Percentiles rank a stretch among this genome's conserved stretches.
These are phyloP conservation scores for Aphanomyces stellatus DNA, from an alignment of 352 stramenopile genomes.

Conservation along the genomic window DNA sequence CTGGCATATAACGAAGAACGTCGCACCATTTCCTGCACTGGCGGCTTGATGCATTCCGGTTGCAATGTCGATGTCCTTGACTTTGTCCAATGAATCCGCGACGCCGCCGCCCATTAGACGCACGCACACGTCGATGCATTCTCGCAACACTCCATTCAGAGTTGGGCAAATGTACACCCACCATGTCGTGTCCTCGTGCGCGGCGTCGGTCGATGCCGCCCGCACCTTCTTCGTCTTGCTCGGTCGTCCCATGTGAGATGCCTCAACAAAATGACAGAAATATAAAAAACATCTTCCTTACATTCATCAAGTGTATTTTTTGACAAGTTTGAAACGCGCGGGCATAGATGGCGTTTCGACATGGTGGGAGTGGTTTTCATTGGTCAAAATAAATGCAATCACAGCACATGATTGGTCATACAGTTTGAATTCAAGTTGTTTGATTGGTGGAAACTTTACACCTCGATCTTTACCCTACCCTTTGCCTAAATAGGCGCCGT, in stretches of 20 bases:
- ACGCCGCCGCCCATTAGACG: constrained; percentile 10
- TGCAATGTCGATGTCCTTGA: background rate
- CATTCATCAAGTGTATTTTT: background rate
- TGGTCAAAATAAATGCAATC: background rate
- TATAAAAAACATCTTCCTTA: background rate
- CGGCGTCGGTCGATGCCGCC: background rate
- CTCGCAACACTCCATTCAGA: background rate
- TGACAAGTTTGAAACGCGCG: background rate
- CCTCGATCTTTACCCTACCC: too few relatives aligned
- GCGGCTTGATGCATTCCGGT: too few relatives aligned
- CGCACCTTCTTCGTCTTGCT: background rate
- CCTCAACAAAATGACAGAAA: background rate
- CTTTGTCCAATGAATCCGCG: background rate
- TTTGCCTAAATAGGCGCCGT: too few relatives aligned
- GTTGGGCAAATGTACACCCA: constrained; percentile 11
- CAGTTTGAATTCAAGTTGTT: too few relatives aligned
- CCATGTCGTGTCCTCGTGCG: background rate
- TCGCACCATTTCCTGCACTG: background rate
- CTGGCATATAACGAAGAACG: constrained; percentile 54
- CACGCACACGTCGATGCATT: constrained; percentile 13
- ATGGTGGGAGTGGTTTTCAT: background rate
- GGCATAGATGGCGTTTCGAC: background rate
- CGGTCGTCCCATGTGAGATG: background rate
- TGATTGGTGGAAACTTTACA: too few relatives aligned
- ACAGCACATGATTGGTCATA: background rate